A percentile compares a stretch with the other conserved stretches of the same genome.
Conservation (phyloP, 1,284 basidiomycete genomes). For the Phylloboletellus chloephorus region DNA sequence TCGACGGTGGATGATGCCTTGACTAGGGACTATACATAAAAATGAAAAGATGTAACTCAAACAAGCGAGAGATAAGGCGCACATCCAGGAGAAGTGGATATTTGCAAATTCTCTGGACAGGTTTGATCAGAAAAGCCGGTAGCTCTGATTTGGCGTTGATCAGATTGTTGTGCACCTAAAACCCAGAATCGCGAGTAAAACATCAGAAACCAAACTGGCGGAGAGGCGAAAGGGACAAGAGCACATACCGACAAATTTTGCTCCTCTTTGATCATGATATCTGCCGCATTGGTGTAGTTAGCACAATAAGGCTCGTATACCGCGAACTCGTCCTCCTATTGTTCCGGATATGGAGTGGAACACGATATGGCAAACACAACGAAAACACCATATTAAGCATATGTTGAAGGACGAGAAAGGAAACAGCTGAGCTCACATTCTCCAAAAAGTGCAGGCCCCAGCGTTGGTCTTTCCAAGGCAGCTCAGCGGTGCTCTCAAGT, state of each 20-base stretch:
- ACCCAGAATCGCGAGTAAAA: slow-evolving; percentile 6
- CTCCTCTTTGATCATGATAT: slow-evolving; percentile 82
- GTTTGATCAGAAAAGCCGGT: slow-evolving; percentile 87
- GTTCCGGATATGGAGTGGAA: slow-evolving; percentile 38
- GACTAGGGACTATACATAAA: slow-evolving; percentile 54
- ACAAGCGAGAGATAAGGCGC: slow-evolving; percentile 44
- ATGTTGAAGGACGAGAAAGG: slow-evolving; percentile 28
- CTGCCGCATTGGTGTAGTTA: slow-evolving; percentile 86
- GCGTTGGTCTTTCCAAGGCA: slow-evolving; percentile 80
- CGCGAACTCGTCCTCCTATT: slow-evolving; percentile 88
- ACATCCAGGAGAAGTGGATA: slow-evolving; percentile 86
- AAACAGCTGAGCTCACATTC: slow-evolving; percentile 52
- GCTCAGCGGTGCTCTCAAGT: slow-evolving; percentile 80
- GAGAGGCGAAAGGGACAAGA: slow-evolving; percentile 11
- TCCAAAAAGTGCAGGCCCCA: slow-evolving; percentile 85
- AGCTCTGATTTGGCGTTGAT: slow-evolving; percentile 85
- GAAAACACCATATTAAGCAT: slow-evolving; percentile 34
- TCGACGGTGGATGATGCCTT: slow-evolving; percentile 65
- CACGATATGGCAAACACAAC: slow-evolving; percentile 28
- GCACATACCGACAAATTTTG: slow-evolving; percentile 73
- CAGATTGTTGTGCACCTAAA: slow-evolving; percentile 64
- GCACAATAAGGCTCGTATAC: slow-evolving; percentile 98
- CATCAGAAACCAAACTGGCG: slow-evolving; percentile 21
- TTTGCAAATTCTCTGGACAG: slow-evolving; percentile 87
- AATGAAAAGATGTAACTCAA: not conserved